A percentile compares a stretch with the other conserved stretches of the same genome.
These are phyloP conservation scores for Ogataea parapolymorpha DNA, from an alignment of 805 yeast genomes.

Conservation along the genomic window DNA sequence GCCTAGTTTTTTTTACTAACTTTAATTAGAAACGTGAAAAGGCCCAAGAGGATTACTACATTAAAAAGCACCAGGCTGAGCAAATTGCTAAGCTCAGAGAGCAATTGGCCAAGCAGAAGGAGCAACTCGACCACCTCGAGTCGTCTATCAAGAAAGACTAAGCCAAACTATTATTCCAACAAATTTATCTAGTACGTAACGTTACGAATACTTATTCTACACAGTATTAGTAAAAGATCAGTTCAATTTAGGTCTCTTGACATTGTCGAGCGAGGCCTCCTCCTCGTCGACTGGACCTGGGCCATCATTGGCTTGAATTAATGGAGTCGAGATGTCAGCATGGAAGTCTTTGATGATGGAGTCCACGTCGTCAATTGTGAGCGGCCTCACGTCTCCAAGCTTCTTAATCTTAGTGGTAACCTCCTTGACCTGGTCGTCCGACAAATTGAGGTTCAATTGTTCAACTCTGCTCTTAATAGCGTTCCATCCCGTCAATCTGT, in stretches of 20 bases:
- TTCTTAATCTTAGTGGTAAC: slow-evolving; percentile 52
- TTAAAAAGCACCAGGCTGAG: slow-evolving; percentile 88
- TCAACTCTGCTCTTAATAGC: slow-evolving; percentile 61
- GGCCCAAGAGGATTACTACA: slow-evolving; percentile 83
- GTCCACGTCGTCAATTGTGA: slow-evolving; percentile 59
- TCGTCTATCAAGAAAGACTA: slow-evolving; percentile 40
- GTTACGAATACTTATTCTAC: slow-evolving; percentile 10
- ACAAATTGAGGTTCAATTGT: slow-evolving; percentile 52
- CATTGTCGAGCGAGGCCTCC: slow-evolving; percentile 27
- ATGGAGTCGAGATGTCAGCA: slow-evolving; percentile 51
- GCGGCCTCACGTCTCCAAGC: slow-evolving; percentile 58
- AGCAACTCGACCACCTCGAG: slow-evolving; percentile 48
- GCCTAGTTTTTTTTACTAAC: slow-evolving; percentile 1
- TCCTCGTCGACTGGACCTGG: slow-evolving; percentile 29
- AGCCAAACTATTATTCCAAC: not conserved
- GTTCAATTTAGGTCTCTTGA: slow-evolving; percentile 34
- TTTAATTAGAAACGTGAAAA: slow-evolving; percentile 71
- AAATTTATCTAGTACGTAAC: slow-evolving; percentile 9
- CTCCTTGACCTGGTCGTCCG: slow-evolving; percentile 56
- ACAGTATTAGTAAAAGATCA: slow-evolving; percentile 3
- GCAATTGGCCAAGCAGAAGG: slow-evolving; percentile 72
- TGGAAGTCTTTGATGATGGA: slow-evolving; percentile 56
- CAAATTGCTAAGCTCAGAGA: slow-evolving; percentile 74
- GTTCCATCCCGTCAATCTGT: slow-evolving; percentile 61
- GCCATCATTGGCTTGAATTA: slow-evolving; percentile 34